phyloP scores from a whole-genome alignment of 306 rosid genomes.

The Styphnolobium japonicum region DNA sequence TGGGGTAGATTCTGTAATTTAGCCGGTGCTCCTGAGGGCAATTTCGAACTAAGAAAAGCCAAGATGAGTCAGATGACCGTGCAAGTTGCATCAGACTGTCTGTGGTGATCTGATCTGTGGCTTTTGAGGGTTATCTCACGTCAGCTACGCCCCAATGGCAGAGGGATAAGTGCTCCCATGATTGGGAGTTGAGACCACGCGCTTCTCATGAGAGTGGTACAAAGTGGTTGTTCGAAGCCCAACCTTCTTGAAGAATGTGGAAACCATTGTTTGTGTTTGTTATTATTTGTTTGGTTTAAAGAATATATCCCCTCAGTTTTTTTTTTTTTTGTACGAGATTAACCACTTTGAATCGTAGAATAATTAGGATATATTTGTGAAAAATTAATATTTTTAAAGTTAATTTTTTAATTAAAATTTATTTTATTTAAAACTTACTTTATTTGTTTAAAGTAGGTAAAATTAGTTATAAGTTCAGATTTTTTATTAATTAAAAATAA shows the following conservation, averaged over 20 bases:
- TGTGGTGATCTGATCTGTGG: neutral
- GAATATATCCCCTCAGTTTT: too few species aligned
- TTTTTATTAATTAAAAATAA: too few species aligned
- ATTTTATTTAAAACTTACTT: too few species aligned
- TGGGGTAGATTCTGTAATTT: slow-evolving; percentile 5
- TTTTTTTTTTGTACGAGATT: too few species aligned
- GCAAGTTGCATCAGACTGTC: neutral
- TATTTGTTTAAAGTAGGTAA: too few species aligned
- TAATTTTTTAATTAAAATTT: too few species aligned
- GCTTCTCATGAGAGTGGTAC: neutral
- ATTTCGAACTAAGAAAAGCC: neutral
- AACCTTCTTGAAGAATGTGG: slow-evolving; percentile 60
- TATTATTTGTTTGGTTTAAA: too few species aligned
- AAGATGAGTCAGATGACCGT: neutral
- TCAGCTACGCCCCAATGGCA: slow-evolving; percentile 31
- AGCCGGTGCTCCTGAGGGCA: neutral
- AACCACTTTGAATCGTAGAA: too few species aligned
- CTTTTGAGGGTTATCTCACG: neutral
- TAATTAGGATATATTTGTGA: too few species aligned
- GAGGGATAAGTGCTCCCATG: slow-evolving; percentile 20
- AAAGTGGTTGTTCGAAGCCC: slow-evolving; percentile 1
- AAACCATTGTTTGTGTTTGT: slow-evolving; percentile 50
- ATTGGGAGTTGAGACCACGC: slow-evolving; percentile 41
- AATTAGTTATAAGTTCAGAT: too few species aligned
- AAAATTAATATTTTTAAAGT: too few species aligned